These are phyloP conservation scores for Solanum pimpinellifolium DNA, from an alignment of 257 asterid genomes.

Conservation along the genomic window DNA sequence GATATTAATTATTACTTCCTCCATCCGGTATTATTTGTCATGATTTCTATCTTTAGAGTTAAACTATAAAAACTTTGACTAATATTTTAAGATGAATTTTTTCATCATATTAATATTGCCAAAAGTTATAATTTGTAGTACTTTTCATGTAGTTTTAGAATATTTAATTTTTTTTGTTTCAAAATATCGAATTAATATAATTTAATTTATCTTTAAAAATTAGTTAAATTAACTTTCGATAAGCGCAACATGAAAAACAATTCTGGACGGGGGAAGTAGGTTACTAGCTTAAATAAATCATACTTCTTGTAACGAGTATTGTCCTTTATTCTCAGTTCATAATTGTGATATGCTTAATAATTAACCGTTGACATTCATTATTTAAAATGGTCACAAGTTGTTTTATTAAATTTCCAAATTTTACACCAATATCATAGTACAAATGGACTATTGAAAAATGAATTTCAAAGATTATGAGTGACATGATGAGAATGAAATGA, in stretches of 20 bases:
- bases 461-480: background rate
- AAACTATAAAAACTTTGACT: too few species aligned
- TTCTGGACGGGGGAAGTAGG: too few species aligned
- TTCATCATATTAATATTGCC: too few species aligned
- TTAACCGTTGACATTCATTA: background rate
- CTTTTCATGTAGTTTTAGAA: too few species aligned
- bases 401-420: background rate
- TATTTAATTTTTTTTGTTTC: fast-evolving
- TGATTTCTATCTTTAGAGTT: fast-evolving
- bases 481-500: background rate
- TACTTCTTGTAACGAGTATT: background rate
- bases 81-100: too few species aligned
- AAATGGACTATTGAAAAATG: background rate
- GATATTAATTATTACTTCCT: too few species aligned
- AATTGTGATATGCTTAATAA: background rate
- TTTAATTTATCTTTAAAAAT: too few species aligned
- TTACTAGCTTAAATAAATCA: too few species aligned
- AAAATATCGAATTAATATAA: too few species aligned
- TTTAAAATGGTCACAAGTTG: background rate
- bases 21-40: fast-evolving
- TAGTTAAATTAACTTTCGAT: too few species aligned
- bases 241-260: too few species aligned
- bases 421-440: background rate
- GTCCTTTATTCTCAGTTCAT: background rate
- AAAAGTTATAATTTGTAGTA: too few species aligned